Conservation (phyloP, 208 protist genomes). For the Leishmania aethiopica region DNA sequence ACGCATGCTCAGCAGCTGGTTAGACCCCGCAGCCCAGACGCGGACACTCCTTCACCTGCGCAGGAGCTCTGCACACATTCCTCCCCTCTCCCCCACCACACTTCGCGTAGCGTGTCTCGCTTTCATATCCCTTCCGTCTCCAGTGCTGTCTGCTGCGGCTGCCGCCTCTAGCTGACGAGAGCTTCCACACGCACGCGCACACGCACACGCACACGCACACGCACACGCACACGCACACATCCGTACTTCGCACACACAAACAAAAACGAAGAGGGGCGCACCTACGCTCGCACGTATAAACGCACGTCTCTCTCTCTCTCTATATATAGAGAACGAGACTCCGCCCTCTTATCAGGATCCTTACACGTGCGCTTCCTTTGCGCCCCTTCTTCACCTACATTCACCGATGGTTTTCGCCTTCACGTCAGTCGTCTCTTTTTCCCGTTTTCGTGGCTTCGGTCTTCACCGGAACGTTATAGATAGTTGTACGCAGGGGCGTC, state of each 20-base stretch:
- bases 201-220: too few species aligned
- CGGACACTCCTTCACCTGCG: background rate
- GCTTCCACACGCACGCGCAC: background rate
- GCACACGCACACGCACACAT: background rate
- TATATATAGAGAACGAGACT: background rate
- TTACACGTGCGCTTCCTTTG: background rate
- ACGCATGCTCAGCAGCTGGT: background rate
- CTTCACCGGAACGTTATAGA: background rate
- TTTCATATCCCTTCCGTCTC: background rate
- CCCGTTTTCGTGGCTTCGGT: background rate
- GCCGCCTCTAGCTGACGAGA: background rate
- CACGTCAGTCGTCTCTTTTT: background rate
- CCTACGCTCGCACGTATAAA: background rate
- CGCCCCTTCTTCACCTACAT: background rate
- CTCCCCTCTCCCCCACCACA: background rate
- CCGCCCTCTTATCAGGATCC: too few species aligned
- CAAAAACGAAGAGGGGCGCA: background rate
- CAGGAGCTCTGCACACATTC: background rate
- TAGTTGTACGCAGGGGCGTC: background rate
- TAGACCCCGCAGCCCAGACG: background rate
- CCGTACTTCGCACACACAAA: too few species aligned
- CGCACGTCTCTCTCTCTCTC: background rate
- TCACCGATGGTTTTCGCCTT: background rate
- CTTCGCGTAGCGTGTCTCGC: background rate
- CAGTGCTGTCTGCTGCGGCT: background rate